These are phyloP conservation scores for Cytidiella melzeri DNA, from an alignment of 768 basidiomycete species.

Conservation along the genomic window DNA sequence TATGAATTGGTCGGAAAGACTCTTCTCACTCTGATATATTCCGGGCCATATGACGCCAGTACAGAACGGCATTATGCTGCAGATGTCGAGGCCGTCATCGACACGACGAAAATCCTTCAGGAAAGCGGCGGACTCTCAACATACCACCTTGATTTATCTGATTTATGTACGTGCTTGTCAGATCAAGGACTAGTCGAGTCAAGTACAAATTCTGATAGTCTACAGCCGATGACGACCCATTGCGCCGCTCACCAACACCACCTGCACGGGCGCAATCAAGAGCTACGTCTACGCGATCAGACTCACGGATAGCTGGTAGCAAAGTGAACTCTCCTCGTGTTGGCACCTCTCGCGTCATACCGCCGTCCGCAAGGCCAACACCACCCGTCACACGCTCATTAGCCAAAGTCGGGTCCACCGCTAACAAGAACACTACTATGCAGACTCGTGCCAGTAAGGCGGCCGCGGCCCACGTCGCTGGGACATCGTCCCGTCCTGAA, in stretches of 20 bases:
- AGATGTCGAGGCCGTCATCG: constrained; percentile 15
- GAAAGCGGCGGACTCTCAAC: constrained; percentile 10
- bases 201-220: not conserved
- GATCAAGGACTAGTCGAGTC: not conserved
- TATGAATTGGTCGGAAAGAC: constrained; percentile 36
- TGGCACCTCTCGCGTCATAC: too few species aligned
- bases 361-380: too few species aligned
- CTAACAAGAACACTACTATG: not conserved
- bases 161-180: constrained; percentile 3
- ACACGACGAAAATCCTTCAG: constrained; percentile 7
- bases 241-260: not conserved
- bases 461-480: not conserved
- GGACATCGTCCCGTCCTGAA: not conserved
- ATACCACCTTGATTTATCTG: not conserved
- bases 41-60: constrained; percentile 29
- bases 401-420: not conserved
- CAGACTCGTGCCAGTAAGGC: not conserved
- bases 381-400: not conserved
- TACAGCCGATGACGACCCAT: not conserved
- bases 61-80: constrained; percentile 20
- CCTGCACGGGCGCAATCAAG: not conserved
- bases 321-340: too few species aligned
- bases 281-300: not conserved
- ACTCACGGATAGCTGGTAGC: not conserved
- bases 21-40: constrained; percentile 32